Evolutionary conservation across 495 filamentous ascomycete genomes (phyloP).

Genomic region (Annulohypoxylon stygium): DNA sequence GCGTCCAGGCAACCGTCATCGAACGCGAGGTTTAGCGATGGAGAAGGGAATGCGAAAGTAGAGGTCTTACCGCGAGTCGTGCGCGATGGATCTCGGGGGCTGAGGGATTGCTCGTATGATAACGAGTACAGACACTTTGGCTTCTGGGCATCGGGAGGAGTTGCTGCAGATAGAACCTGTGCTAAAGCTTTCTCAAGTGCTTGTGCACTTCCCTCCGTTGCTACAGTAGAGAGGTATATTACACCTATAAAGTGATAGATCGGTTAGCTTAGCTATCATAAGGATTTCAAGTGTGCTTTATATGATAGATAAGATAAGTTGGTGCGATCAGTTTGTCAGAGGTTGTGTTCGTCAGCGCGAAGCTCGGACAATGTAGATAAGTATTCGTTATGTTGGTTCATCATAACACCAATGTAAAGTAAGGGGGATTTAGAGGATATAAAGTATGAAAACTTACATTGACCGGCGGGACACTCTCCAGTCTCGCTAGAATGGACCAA

Average conservation of each 20-base stretch:
- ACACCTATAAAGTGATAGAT: constrained; percentile 67
- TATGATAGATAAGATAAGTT: constrained; percentile 32
- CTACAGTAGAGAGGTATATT: constrained; percentile 72
- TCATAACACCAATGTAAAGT: constrained; percentile 62
- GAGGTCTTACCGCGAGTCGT: constrained; percentile 29
- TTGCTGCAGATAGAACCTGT: constrained; percentile 62
- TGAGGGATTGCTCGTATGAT: constrained; percentile 39
- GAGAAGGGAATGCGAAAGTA: constrained; percentile 64
- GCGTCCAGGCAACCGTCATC: constrained; percentile 73
- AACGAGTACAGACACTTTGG: constrained; percentile 37
- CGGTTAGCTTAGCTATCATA: constrained; percentile 60
- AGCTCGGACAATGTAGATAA: constrained; percentile 99
- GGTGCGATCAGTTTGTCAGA: constrained; percentile 86
- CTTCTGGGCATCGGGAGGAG: constrained; percentile 53
- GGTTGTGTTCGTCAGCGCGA: constrained; percentile 83
- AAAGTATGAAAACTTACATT: constrained; percentile 76
- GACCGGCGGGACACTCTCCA: constrained; percentile 85
- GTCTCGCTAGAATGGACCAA: constrained; percentile 86
- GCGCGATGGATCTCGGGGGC: constrained; percentile 44
- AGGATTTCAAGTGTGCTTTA: constrained; percentile 9
- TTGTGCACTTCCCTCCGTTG: constrained; percentile 53
- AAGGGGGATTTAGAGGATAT: constrained; percentile 27
- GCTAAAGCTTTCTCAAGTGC: constrained; percentile 68
- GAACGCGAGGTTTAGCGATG: constrained; percentile 73
- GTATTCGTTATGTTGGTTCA: constrained; percentile 89